Conservation (phyloP, 352 stramenopile genomes). For the Phytopythium oedochilum region DNA sequence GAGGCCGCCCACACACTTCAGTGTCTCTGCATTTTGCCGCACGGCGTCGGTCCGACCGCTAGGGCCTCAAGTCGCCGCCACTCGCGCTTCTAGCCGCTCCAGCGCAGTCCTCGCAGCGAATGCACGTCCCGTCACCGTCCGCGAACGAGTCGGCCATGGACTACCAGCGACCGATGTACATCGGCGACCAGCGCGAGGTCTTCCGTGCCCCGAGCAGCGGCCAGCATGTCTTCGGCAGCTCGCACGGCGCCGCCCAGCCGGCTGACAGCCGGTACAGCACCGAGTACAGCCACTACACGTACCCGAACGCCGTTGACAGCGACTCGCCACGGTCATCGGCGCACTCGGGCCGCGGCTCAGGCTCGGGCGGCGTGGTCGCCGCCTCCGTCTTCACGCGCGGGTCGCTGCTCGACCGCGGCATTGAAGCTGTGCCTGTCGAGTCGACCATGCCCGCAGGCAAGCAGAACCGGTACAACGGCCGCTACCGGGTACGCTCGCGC, state of each 20-base stretch:
- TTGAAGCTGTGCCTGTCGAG: slow-evolving; percentile 22
- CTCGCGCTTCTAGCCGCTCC: no score
- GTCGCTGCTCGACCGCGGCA: slow-evolving; percentile 43
- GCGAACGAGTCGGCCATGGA: slow-evolving; percentile 10
- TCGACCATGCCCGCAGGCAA: slow-evolving; percentile 9
- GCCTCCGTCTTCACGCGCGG: slow-evolving; percentile 40
- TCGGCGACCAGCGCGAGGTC: slow-evolving; percentile 12
- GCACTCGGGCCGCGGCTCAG: slow-evolving; percentile 3
- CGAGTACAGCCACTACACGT: not conserved
- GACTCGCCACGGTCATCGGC: not conserved
- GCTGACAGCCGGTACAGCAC: no score
- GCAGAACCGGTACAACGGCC: slow-evolving; percentile 63
- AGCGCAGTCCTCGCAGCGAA: no score
- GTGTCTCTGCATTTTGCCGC: no score
- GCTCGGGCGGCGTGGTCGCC: slow-evolving; percentile 17
- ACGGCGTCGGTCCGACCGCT: no score
- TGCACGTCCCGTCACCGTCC: no score
- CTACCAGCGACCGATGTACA: slow-evolving; percentile 8
- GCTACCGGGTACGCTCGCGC: slow-evolving; percentile 20
- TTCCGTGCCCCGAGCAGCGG: slow-evolving; percentile 15
- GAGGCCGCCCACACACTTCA: no score
- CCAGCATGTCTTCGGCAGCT: not conserved
- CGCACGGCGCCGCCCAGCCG: not conserved
- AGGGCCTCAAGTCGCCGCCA: no score
- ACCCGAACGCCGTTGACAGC: no score